A percentile compares a stretch with the other conserved stretches of the same genome.
Evolutionary conservation across 306 rosid genomes (phyloP).

Genomic region (Quercus alba): DNA sequence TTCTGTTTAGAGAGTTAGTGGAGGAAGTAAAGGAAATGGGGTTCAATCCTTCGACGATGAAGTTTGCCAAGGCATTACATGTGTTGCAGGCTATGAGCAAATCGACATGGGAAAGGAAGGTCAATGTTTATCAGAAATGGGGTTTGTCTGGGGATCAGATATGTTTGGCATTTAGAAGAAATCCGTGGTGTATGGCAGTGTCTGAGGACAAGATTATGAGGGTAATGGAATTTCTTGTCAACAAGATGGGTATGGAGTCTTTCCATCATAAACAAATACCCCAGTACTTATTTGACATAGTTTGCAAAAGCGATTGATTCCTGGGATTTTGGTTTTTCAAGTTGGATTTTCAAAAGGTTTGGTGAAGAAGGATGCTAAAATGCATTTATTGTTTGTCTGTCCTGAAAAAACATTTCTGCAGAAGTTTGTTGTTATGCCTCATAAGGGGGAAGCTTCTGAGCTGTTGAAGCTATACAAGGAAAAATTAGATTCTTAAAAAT

Average conservation of each 20-base stretch:
- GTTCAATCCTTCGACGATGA: constrained; percentile 13
- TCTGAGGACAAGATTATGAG: constrained; percentile 30
- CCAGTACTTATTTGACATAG: constrained; percentile 19
- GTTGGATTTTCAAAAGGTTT: constrained; percentile 27
- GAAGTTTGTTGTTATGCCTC: constrained; percentile 16
- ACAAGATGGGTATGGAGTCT: constrained; percentile 35
- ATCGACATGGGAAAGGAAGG: constrained; percentile 34
- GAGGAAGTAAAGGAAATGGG: constrained; percentile 37
- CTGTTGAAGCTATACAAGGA: constrained; percentile 18
- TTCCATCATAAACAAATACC: constrained; percentile 10
- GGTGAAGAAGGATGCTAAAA: constrained; percentile 2
- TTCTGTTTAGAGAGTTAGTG: neutral
- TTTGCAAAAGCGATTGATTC: constrained; percentile 25
- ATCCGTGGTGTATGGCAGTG: constrained; percentile 30
- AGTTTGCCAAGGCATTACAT: neutral
- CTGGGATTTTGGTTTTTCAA: neutral
- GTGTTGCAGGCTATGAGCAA: neutral
- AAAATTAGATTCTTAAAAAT: neutral
- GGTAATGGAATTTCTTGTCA: constrained; percentile 30
- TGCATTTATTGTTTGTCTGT: neutral
- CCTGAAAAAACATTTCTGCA: constrained; percentile 9
- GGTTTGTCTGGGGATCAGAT: constrained; percentile 49
- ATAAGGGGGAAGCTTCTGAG: constrained; percentile 24
- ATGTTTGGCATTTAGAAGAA: constrained; percentile 22
- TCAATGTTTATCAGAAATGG: constrained; percentile 38